Conservation (phyloP, 1,284 basidiomycete species). For the Sphagnurus paluster region DNA sequence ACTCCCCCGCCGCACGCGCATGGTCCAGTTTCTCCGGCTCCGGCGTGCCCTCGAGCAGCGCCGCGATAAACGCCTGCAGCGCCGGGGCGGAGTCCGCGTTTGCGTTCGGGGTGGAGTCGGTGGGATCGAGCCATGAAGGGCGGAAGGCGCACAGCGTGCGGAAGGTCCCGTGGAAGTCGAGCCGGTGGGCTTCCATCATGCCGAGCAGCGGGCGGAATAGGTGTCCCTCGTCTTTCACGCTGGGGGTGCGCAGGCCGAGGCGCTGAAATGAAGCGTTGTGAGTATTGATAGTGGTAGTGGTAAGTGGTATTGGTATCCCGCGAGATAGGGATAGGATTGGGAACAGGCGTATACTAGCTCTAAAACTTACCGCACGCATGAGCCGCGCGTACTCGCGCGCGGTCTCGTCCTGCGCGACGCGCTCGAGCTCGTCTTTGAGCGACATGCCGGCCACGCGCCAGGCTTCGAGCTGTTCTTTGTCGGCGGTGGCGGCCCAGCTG, state of each 20-base stretch:
- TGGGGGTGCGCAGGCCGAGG: slow-evolving; percentile 63
- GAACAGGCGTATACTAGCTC: no score
- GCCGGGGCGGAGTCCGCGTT: slow-evolving; percentile 25
- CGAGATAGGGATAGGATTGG: no score
- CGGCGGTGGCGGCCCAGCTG: slow-evolving; percentile 64
- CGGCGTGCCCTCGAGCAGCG: slow-evolving; percentile 49
- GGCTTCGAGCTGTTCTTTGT: slow-evolving; percentile 53
- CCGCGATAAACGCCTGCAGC: slow-evolving; percentile 47
- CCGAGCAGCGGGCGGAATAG: slow-evolving; percentile 67
- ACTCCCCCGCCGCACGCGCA: slow-evolving; percentile 45
- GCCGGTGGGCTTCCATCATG: slow-evolving; percentile 65
- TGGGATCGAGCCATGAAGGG: slow-evolving; percentile 39
- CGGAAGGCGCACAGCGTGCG: slow-evolving; percentile 68
- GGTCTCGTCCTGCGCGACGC: slow-evolving; percentile 53
- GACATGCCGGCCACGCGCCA: slow-evolving; percentile 63
- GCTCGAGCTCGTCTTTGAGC: slow-evolving; percentile 59
- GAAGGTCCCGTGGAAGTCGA: slow-evolving; percentile 87
- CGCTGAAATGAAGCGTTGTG: slow-evolving; percentile 44
- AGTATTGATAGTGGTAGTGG: background rate
- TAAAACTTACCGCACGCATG: slow-evolving; percentile 69
- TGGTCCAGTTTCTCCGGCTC: slow-evolving; percentile 45
- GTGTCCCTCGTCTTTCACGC: slow-evolving; percentile 57
- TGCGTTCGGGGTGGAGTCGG: slow-evolving; percentile 9
- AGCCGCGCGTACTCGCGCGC: slow-evolving; percentile 60
- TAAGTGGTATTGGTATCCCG: no score